Evolutionary conservation across 1,284 basidiomycete species (phyloP).

Genomic region (Phellinidium pouzarii): DNA sequence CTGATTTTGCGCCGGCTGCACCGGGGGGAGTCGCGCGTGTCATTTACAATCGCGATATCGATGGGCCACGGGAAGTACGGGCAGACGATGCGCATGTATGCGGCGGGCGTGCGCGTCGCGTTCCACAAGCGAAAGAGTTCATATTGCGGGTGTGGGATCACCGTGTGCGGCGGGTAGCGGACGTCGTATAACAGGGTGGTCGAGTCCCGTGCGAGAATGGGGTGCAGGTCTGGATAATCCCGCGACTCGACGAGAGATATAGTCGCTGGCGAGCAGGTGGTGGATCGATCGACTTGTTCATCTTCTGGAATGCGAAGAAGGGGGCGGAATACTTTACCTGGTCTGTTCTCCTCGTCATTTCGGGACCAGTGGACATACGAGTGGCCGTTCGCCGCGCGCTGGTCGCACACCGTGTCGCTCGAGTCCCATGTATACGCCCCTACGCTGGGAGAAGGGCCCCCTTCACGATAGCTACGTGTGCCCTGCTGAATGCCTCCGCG

Average conservation of each 20-base stretch:
- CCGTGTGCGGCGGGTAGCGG: constrained; percentile 33
- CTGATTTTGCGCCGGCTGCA: background rate
- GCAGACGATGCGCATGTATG: constrained; percentile 43
- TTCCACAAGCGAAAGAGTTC: constrained; percentile 30
- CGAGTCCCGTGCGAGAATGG: constrained; percentile 42
- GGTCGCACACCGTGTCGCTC: too few species aligned
- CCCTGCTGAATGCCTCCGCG: too few species aligned
- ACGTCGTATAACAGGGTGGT: constrained; percentile 46
- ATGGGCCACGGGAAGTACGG: constrained; percentile 55
- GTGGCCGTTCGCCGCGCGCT: too few species aligned
- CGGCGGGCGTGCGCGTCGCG: constrained; percentile 31
- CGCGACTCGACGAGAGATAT: background rate
- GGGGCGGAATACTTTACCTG: too few species aligned
- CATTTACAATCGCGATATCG: constrained; percentile 32
- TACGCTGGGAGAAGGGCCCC: too few species aligned
- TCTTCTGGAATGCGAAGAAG: too few species aligned
- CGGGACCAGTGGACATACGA: too few species aligned
- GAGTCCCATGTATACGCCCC: too few species aligned
- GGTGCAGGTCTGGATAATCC: constrained; percentile 41
- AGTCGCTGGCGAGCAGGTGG: background rate
- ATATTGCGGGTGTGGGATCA: constrained; percentile 38
- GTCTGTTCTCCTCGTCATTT: too few species aligned
- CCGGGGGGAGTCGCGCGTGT: background rate
- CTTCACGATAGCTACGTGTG: too few species aligned
- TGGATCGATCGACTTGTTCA: too few species aligned